Conservation (phyloP, 441 rosid genomes). For the Jatropha multifida region DNA sequence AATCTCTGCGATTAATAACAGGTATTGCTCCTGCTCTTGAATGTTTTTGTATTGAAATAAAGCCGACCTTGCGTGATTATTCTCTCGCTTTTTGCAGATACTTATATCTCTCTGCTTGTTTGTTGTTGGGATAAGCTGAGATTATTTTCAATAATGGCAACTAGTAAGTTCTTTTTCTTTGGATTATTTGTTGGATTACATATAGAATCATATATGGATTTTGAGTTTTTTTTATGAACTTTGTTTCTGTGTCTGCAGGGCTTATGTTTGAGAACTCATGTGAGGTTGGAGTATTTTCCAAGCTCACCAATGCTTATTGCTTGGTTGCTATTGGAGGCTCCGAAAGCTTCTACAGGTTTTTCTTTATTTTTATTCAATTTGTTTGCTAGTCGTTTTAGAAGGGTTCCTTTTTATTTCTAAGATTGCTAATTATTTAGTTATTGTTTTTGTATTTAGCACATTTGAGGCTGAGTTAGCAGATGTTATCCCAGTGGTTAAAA, state of each 20-base stretch:
- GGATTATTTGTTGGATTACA: neutral
- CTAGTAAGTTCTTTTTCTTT: slow-evolving; percentile 5
- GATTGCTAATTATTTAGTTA: neutral
- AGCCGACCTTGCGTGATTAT: neutral
- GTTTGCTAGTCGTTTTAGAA: neutral
- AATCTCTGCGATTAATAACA: neutral
- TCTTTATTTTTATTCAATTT: neutral
- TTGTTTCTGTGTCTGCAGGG: slow-evolving; percentile 36
- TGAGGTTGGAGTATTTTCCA: slow-evolving; percentile 94
- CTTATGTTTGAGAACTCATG: slow-evolving; percentile 90
- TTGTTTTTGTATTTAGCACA: slow-evolving; percentile 37
- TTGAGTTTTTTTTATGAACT: neutral
- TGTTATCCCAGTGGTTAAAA: slow-evolving; percentile 84
- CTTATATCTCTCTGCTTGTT: neutral
- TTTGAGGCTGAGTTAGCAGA: slow-evolving; percentile 80
- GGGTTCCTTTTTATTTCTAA: neutral
- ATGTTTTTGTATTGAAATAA: neutral
- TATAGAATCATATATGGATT: neutral
- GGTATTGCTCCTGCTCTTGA: neutral
- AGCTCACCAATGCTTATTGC: slow-evolving; percentile 94
- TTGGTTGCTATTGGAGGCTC: slow-evolving; percentile 93
- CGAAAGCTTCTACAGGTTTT: slow-evolving; percentile 83
- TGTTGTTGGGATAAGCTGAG: neutral
- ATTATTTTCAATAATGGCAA: slow-evolving; percentile 13
- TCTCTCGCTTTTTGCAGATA: neutral